phyloP scores from a whole-genome alignment of 768 basidiomycete species.

The Tulasnella calospora region DNA sequence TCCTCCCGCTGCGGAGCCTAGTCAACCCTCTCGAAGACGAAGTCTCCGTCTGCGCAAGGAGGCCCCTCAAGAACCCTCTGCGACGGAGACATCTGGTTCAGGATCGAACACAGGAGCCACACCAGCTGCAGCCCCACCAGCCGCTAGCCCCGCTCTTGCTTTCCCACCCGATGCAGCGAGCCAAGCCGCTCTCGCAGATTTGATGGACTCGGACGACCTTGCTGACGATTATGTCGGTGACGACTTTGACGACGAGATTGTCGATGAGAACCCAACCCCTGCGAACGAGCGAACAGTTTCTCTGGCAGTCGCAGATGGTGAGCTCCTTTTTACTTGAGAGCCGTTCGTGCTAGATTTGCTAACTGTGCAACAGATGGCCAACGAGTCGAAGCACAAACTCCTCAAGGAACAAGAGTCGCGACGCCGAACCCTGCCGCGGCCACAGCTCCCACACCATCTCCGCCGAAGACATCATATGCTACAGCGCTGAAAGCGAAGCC shows the following conservation, averaged over 20 bases:
- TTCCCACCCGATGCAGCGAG: conserved; percentile 17
- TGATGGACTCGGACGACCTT: conserved; percentile 15
- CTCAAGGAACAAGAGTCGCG: conserved; percentile 89
- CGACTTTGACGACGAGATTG: conserved; percentile 59
- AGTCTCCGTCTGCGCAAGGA: conserved; percentile 81
- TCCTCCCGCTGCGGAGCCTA: background rate
- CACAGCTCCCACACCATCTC: conserved; percentile 26
- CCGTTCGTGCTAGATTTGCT: background rate
- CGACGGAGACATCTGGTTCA: conserved; percentile 37
- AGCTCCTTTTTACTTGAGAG: conserved; percentile 16
- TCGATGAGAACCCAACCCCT: conserved; percentile 67
- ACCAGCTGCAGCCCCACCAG: conserved; percentile 30
- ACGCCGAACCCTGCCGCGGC: conserved; percentile 60
- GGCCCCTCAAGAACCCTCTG: conserved; percentile 12
- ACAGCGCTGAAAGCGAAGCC: conserved; percentile 90
- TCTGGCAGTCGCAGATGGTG: conserved; percentile 74
- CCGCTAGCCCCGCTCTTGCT: conserved; percentile 26
- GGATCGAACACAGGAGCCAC: conserved; percentile 25
- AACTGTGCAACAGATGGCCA: conserved; percentile 60
- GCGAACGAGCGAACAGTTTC: conserved; percentile 80
- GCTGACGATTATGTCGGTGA: conserved; percentile 78
- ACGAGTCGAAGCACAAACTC: conserved; percentile 93
- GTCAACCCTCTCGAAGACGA: conserved; percentile 49
- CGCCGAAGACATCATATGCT: conserved; percentile 64
- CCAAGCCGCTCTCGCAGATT: conserved; percentile 23